These are phyloP conservation scores for Omphalea diandra DNA, from an alignment of 441 rosid species.

Conservation along the genomic window DNA sequence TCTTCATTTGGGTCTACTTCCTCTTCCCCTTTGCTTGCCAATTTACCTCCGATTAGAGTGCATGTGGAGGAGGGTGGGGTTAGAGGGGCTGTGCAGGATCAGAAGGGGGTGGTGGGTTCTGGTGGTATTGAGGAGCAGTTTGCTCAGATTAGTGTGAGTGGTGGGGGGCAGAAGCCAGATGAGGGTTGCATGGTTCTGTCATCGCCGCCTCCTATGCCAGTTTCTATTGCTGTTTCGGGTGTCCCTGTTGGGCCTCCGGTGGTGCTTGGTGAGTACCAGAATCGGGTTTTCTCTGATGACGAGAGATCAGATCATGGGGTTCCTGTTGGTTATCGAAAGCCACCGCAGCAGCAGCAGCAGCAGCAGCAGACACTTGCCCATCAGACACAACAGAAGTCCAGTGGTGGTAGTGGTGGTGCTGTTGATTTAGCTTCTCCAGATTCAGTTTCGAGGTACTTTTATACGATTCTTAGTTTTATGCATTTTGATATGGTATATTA, in stretches of 20 bases:
- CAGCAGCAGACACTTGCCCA: slow-evolving; percentile 52
- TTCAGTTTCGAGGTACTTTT: slow-evolving; percentile 76
- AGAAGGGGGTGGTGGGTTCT: slow-evolving; percentile 40
- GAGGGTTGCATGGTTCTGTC: slow-evolving; percentile 57
- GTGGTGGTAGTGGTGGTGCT: slow-evolving; percentile 37
- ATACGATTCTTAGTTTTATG: not conserved
- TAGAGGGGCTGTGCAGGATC: slow-evolving; percentile 40
- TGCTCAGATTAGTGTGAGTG: slow-evolving; percentile 49
- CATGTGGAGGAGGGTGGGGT: slow-evolving; percentile 46
- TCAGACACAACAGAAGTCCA: slow-evolving; percentile 52
- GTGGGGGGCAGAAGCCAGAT: slow-evolving; percentile 46
- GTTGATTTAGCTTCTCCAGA: slow-evolving; percentile 81
- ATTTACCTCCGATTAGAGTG: slow-evolving; percentile 88
- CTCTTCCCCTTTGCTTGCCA: slow-evolving; percentile 78
- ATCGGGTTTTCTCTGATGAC: slow-evolving; percentile 71
- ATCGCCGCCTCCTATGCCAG: slow-evolving; percentile 58
- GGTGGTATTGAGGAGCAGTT: slow-evolving; percentile 94
- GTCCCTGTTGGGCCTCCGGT: slow-evolving; percentile 38
- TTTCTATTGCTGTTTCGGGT: slow-evolving; percentile 39
- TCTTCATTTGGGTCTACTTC: slow-evolving; percentile 96
- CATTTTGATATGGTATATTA: not conserved
- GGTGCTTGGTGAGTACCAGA: slow-evolving; percentile 45
- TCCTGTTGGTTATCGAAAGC: slow-evolving; percentile 49
- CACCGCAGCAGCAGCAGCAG: slow-evolving; percentile 42
- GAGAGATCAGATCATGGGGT: slow-evolving; percentile 89